Base-by-base conservation (phyloP, 2,329 filamentous ascomycete genomes). In the Xylariomycetidae sp. region DNA sequence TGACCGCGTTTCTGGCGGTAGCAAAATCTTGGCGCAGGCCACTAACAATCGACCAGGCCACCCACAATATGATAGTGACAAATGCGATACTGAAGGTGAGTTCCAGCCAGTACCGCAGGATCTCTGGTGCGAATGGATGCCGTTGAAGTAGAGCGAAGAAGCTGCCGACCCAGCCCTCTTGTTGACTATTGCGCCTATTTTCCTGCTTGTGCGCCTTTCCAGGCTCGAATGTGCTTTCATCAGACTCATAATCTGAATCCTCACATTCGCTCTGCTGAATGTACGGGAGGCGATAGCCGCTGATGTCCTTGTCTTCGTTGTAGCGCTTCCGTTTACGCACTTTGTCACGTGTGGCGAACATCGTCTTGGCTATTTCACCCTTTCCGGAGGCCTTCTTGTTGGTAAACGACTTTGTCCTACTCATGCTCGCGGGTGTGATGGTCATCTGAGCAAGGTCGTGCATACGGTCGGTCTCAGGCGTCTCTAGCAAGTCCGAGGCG, bases 1-100 rank as follows among this genome's bases (percentile, higher is more conserved):
- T 77, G 10, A 80, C 81, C 34, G 79, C 77, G 27, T 82, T 72
- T 8, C 82, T 79, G 22, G 84, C 85, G 33, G 82, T 77, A 40
- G 80, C 69, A 20, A 95, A 81, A 56, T 96, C 89, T 16, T 74
- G 70, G 11, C 80, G 79, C 33, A 92, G 78, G 7, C 85, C 82
- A 11, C 71, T 66, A 44, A 85, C 76, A 47, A 87, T 74, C 2
- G 74, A 70, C 63, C 82, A 87, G 20, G 86, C 68, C 27, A 87
- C 67, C 58, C 83, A 90, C 25, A 79, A 61, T 2, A 43, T 41
- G 14, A 39, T 46, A 1, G 35, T 31, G 8, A 53, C 41, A 15
- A 41, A 50, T 46, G 66, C 70, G 29, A 80, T 55, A 54, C 87
- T 88, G 62, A 88, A 73, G 3, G 70, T 53, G 4, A 80, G 62